These are phyloP conservation scores for Claviceps maximensis DNA, from an alignment of 2,329 filamentous ascomycete genomes.

Conservation along the genomic window DNA sequence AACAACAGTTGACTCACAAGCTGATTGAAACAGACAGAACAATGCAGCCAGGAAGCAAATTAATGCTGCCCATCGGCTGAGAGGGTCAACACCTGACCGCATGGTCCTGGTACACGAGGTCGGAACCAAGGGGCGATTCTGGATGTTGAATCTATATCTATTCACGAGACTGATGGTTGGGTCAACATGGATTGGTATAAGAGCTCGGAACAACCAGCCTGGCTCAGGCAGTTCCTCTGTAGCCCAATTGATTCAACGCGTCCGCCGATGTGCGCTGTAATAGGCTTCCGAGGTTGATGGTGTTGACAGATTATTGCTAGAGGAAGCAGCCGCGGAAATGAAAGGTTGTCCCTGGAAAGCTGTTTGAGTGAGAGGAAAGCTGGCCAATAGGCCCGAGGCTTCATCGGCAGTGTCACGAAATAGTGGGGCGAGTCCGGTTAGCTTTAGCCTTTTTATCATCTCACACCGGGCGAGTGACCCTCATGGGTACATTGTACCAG, in stretches of 20 bases:
- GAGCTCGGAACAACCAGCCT: background rate
- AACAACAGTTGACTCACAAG: conserved; percentile 36
- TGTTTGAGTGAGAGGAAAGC: background rate
- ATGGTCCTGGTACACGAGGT: conserved; percentile 25
- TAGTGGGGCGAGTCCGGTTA: conserved; percentile 6
- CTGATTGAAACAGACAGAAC: conserved; percentile 47
- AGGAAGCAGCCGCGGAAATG: background rate
- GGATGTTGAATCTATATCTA: background rate
- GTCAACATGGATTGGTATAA: conserved; percentile 1
- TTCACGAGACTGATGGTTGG: background rate
- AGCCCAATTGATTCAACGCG: background rate
- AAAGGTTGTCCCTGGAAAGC: conserved; percentile 6
- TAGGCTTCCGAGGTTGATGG: background rate
- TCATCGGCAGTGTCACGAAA: background rate
- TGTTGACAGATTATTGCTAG: background rate
- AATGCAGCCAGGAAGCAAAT: conserved; percentile 46
- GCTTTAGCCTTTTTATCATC: background rate
- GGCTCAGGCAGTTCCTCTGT: conserved; percentile 2
- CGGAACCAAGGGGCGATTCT: conserved; percentile 1
- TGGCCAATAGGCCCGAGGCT: conserved; percentile 1
- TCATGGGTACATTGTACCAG: background rate
- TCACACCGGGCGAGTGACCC: background rate
- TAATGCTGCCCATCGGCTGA: conserved; percentile 51
- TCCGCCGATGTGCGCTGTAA: background rate
- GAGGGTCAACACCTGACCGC: conserved; percentile 36